Evolutionary conservation across 441 rosid species (phyloP), one percentile per base, ranked within the genome.

Genomic region (Bocquillonia castaneifolia): DNA sequence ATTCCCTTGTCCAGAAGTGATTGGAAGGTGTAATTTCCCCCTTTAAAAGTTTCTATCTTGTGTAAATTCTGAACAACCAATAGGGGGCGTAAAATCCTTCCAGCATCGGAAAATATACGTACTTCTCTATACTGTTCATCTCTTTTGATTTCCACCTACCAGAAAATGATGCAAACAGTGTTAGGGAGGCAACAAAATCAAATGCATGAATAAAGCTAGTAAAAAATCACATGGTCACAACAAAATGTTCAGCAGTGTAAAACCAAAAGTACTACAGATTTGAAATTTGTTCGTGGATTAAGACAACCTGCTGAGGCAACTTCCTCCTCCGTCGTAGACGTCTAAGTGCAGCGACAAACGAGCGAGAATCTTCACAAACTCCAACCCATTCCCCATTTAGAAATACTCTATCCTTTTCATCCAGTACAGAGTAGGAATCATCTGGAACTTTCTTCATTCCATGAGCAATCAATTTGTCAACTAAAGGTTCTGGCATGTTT

Each of bases 361-460:
- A 64, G 61, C 63, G 78, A 6, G 96, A 79, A 71, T 88, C 79
- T 47, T 83, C 73, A 68, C 91, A 87, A 44, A 87, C 64, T 53
- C 99, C 98, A 31, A 86, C 82, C 99, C 97, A 92, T 42, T 92
- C 98, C 40, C 99, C 99, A 77, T 94, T 88, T 37, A 94, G 73
- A 72, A 94, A 84, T 28, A 92, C 82, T 78, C 87, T 94, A 65
- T 72, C 71, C 66, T 78, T 85, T 20, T 83, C 88, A 65, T 55
- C 59, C 58, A 90, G 71, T 55, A 82, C 72, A 51, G 85, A 78
- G 32, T 73, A 76, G 44, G 84, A 77, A 76, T 87, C 91, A 64
- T 87, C 82, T 18, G 74, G 74, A 52, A 92, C 73, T 62, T 79
- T 73, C 76, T 86, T 81, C 98, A 94, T 88, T 62, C 97, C 99